A percentile compares a stretch with the other conserved stretches of the same genome.
These are phyloP conservation scores for Cylindrodendrum hubeiense DNA, from an alignment of 2,329 filamentous ascomycete genomes.

Conservation along the genomic window DNA sequence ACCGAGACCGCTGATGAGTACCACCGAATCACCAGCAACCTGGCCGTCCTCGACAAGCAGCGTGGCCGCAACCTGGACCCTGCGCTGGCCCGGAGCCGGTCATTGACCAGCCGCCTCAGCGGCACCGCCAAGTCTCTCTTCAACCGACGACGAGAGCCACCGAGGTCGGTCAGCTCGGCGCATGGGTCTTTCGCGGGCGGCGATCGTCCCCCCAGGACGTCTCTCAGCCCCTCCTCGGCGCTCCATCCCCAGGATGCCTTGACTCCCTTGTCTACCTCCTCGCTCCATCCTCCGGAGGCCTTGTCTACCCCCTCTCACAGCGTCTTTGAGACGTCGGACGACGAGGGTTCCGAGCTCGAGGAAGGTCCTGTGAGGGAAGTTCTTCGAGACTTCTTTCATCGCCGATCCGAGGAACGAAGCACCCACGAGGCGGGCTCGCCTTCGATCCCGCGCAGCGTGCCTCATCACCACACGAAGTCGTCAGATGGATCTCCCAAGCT, in stretches of 20 bases:
- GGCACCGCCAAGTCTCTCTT: constrained; percentile 45
- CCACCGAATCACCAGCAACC: constrained; percentile 49
- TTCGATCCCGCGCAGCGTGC: constrained; percentile 20
- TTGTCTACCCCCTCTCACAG: constrained; percentile 40
- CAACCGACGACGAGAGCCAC: constrained; percentile 41
- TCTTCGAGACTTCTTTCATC: constrained; percentile 39
- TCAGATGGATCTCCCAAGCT: background rate
- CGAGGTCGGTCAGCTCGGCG: constrained; percentile 29
- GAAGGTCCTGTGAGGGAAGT: constrained; percentile 35
- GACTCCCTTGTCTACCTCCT: constrained; percentile 27
- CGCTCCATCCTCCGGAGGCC: constrained; percentile 26
- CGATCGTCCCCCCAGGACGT: constrained; percentile 33
- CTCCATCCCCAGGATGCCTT: constrained; percentile 26
- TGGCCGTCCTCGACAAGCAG: constrained; percentile 45
- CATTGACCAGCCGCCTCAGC: constrained; percentile 42
- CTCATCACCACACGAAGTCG: constrained; percentile 5
- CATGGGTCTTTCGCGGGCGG: constrained; percentile 26
- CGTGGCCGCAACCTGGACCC: constrained; percentile 27
- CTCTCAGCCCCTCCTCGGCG: constrained; percentile 27
- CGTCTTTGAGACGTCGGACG: constrained; percentile 51
- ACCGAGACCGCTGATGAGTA: constrained; percentile 50
- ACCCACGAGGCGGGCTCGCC: constrained; percentile 23
- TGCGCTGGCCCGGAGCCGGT: constrained; percentile 30
- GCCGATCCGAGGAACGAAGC: constrained; percentile 39
- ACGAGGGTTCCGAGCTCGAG: constrained; percentile 34